These are phyloP conservation scores for Tubosaeta sp. DNA, from an alignment of 768 basidiomycete species.

Conservation along the genomic window DNA sequence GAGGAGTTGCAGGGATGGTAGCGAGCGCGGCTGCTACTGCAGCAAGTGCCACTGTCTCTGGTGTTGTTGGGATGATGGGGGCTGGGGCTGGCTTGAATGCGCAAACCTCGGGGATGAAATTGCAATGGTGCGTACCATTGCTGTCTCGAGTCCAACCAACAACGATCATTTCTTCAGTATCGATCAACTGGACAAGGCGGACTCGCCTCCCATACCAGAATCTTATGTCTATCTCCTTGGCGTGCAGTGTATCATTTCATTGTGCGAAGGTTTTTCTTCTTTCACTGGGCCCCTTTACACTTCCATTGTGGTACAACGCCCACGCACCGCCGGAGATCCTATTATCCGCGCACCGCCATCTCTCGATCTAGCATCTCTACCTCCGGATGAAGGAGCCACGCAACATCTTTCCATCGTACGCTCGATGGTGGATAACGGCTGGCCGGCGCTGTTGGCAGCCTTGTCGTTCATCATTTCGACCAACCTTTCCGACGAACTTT, in stretches of 20 bases:
- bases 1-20: conserved; percentile 75
- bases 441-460: conserved; percentile 90
- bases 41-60: conserved; percentile 78
- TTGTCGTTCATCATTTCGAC: conserved; percentile 87
- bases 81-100: conserved; percentile 65
- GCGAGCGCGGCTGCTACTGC: conserved; percentile 77
- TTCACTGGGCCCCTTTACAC: conserved; percentile 76
- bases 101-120: conserved; percentile 75
- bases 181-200: conserved; percentile 97
- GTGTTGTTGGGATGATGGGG: conserved; percentile 84
- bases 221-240: conserved; percentile 90
- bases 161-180: conserved; percentile 53
- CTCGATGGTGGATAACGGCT: conserved; percentile 80
- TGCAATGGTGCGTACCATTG: conserved; percentile 69
- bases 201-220: conserved; percentile 90
- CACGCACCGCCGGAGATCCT: conserved; percentile 57
- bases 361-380: conserved; percentile 56
- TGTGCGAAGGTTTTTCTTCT: conserved; percentile 81
- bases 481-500: conserved; percentile 88
- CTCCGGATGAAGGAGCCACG: conserved; percentile 49
- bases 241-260: conserved; percentile 79
- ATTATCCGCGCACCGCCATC: conserved; percentile 69
- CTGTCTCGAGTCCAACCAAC: not conserved
- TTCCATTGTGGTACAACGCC: conserved; percentile 61
- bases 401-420: conserved; percentile 60